These are phyloP conservation scores for Colletotrichum theobromicola DNA, from an alignment of 2,329 filamentous ascomycete genomes.

Conservation along the genomic window DNA sequence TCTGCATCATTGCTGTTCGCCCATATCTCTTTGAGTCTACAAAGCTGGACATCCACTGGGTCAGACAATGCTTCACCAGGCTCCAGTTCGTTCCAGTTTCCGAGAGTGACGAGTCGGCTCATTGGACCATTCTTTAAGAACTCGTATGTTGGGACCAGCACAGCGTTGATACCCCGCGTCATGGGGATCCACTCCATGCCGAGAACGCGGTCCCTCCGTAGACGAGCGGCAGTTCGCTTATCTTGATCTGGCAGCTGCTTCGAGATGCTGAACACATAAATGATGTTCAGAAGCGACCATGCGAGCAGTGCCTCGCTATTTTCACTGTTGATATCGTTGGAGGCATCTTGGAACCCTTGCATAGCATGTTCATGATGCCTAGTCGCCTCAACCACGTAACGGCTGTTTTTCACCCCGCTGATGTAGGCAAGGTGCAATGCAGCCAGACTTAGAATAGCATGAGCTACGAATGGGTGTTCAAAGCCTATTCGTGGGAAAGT, in stretches of 20 bases:
- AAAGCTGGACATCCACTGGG: constrained; percentile 3
- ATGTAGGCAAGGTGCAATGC: constrained; percentile 19
- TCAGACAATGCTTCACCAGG: not conserved
- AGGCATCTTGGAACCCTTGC: not conserved
- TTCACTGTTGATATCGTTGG: not conserved
- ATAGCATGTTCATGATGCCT: constrained; percentile 14
- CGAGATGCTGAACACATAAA: constrained; percentile 15
- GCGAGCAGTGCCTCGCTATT: constrained; percentile 17
- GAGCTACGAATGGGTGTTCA: constrained; percentile 14
- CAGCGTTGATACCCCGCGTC: constrained; percentile 22
- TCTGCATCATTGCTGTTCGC: not conserved
- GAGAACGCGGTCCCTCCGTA: constrained; percentile 16
- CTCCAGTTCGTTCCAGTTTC: constrained; percentile 25
- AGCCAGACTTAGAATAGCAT: constrained; percentile 18
- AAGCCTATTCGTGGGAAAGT: constrained; percentile 19
- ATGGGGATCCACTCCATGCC: constrained; percentile 26
- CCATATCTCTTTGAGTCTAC: constrained; percentile 9
- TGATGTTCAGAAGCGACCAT: constrained; percentile 18
- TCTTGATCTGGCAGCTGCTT: not conserved
- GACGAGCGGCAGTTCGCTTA: not conserved
- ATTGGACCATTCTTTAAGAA: constrained; percentile 9
- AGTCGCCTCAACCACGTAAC: not conserved
- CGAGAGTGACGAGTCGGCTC: not conserved
- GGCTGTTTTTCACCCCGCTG: not conserved
- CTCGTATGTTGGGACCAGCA: constrained; percentile 11